phyloP scores from a whole-genome alignment of 1,139 yeast species.

The Arxiozyma slooffiae region DNA sequence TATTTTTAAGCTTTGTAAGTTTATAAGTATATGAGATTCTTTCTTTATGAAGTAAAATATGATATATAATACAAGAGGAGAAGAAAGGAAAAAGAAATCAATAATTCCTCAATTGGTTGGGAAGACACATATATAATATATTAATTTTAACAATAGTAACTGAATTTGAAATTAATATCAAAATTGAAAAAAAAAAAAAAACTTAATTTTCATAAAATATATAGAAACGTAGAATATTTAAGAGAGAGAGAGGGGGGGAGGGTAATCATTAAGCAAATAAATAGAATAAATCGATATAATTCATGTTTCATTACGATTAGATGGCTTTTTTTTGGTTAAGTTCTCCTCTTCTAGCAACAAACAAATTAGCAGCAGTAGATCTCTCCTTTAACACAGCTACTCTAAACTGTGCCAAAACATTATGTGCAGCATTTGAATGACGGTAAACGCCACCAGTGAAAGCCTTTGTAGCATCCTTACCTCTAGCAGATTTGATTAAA shows the following conservation, averaged over 20 bases:
- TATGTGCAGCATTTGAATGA: constrained; percentile 96
- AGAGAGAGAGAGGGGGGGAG: not conserved
- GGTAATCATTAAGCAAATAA: not conserved
- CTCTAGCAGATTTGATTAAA: constrained; percentile 72
- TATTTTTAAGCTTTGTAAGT: not conserved
- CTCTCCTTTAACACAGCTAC: constrained; percentile 78
- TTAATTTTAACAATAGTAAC: too few relatives aligned
- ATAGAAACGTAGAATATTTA: too few relatives aligned
- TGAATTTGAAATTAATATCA: too few relatives aligned
- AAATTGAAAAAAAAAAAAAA: too few relatives aligned
- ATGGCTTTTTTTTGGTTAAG: constrained; percentile 14
- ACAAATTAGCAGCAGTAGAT: constrained; percentile 33
- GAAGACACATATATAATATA: too few relatives aligned
- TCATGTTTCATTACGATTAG: constrained; percentile 2
- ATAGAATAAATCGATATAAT: too few relatives aligned
- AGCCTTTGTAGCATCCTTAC: constrained; percentile 94
- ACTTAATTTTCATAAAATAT: too few relatives aligned
- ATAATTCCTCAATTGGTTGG: not conserved
- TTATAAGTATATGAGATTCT: not conserved
- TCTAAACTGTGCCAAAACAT: constrained; percentile 89
- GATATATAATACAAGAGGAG: too few relatives aligned
- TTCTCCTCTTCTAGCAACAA: constrained; percentile 32
- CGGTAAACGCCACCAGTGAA: constrained; percentile 97
- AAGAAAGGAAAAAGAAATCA: too few relatives aligned
- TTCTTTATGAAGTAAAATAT: not conserved